These are phyloP conservation scores for Tuber umbilicatum DNA, from an alignment of 495 filamentous ascomycete species.

Conservation along the genomic window DNA sequence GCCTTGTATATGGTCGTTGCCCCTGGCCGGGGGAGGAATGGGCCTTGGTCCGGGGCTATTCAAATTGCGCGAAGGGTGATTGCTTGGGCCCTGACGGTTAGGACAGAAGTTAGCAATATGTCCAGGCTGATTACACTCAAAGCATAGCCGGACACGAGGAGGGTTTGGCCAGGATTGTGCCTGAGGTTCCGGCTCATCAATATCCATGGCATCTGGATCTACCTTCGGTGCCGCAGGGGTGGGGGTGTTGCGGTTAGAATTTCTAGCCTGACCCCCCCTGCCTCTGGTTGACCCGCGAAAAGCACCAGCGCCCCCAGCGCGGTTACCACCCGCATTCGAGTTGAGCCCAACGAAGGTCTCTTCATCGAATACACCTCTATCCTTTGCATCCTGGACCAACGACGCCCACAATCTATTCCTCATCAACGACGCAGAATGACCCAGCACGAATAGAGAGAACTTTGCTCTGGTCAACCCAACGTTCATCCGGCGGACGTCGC, in stretches of 20 bases:
- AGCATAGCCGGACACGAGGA: not conserved
- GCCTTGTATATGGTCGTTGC: not conserved
- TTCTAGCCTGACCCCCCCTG: conserved; percentile 18
- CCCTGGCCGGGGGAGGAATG: not conserved
- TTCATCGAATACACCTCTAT: conserved; percentile 66
- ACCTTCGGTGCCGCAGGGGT: conserved; percentile 2
- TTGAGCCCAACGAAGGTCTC: conserved; percentile 45
- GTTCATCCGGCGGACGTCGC: conserved; percentile 98
- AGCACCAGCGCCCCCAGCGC: conserved; percentile 9
- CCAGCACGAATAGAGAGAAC: conserved; percentile 89
- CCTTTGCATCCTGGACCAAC: conserved; percentile 71
- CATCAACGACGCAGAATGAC: conserved; percentile 74
- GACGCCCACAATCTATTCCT: conserved; percentile 86
- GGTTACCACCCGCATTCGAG: conserved; percentile 15
- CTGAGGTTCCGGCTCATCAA: conserved; percentile 25
- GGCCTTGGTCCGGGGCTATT: conserved; percentile 3
- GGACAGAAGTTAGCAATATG: conserved; percentile 5
- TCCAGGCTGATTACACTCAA: not conserved
- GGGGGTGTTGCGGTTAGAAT: conserved; percentile 8
- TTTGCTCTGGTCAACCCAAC: conserved; percentile 95
- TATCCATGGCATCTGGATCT: conserved; percentile 36
- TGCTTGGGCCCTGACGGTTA: conserved; percentile 1
- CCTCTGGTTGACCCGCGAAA: not conserved
- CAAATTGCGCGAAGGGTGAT: not conserved
- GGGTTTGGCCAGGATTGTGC: conserved; percentile 1